Evolutionary conservation across 148 eudicot species (phyloP).

Genomic region (Chenopodium suecicum): DNA sequence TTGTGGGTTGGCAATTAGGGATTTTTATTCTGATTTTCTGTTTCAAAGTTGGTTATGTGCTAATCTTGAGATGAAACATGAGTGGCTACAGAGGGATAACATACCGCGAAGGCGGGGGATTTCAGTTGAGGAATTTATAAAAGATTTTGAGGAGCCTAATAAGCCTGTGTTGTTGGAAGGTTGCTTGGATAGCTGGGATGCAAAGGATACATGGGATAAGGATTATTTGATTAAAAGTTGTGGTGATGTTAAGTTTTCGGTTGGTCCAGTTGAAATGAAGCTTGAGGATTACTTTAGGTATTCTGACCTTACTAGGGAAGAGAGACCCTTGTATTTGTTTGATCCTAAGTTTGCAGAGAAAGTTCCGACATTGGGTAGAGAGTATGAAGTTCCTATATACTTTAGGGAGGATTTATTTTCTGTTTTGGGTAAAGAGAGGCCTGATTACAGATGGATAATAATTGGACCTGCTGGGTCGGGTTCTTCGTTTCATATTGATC

Average conservation of each 20-base stretch:
- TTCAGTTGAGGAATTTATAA: constrained; percentile 79
- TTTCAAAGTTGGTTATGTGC: constrained; percentile 99
- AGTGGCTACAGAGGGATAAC: constrained; percentile 88
- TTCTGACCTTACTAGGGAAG: constrained; percentile 74
- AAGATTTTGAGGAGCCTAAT: constrained; percentile 75
- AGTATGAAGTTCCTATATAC: constrained; percentile 78
- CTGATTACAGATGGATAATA: constrained; percentile 95
- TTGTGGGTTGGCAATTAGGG: constrained; percentile 52
- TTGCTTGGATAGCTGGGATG: constrained; percentile 78
- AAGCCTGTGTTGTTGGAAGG: constrained; percentile 94
- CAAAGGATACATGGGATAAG: constrained; percentile 68
- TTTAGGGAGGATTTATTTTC: constrained; percentile 87
- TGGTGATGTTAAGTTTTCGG: constrained; percentile 63
- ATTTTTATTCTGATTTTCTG: constrained; percentile 92
- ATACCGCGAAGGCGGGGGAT: constrained; percentile 66
- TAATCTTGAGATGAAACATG: constrained; percentile 89
- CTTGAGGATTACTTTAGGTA: constrained; percentile 79
- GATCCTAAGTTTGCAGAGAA: constrained; percentile 89
- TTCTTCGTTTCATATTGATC: constrained; percentile 95
- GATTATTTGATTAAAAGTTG: constrained; percentile 62
- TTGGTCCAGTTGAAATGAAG: constrained; percentile 90
- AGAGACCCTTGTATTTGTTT: constrained; percentile 91
- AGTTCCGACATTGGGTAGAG: constrained; percentile 55
- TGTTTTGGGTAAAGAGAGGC: constrained; percentile 84
- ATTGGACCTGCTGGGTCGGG: constrained; percentile 97